Base-by-base conservation (phyloP, 2,329 filamentous ascomycete genomes). In the Sporothrix schenckii region DNA sequence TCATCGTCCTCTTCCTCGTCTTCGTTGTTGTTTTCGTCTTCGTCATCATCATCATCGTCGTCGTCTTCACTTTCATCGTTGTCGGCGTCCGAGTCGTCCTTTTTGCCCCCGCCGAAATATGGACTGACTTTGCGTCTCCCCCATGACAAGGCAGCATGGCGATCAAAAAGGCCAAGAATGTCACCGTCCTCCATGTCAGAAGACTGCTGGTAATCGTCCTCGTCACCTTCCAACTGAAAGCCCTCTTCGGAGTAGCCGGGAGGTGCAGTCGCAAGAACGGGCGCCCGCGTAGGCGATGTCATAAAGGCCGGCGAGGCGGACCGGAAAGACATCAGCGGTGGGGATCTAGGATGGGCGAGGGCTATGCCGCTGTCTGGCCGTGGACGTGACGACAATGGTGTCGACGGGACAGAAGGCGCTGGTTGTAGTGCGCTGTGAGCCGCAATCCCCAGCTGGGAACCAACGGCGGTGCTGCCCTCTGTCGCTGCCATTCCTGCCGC, bases 121-220 rank as follows among this genome's bases (percentile, higher is more conserved):
- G 80, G 79, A 19, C 78, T 77, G 24, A 80, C 78, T 50, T 79
- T 78, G 53, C 76, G 81, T 60, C 79, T 79, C 21, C 79, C 77
- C 14, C 78, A 79, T 1, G 76, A 76, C 49, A 80, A 74, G 41
- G 78, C 63, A 2, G 63, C 63, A 34, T 13, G 75, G 27, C 83
- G 80, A 5, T 81, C 83, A 14, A 82, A 89, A 66, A 90, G 84
- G 41, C 85, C 84, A 41, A 89, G 75, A 70, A 89, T 84, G 69
- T 88, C 87, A 10, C 84, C 83, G 21, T 86, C 84, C 0, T 75
- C 73, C 41, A 44, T 34, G 30, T 74, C 70, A 0, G 73, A 61
- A 21, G 68, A 52, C 44, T 70, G 71, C 0, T 34, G 30, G 44
- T 72, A 68, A 50, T 72, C 71, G 34, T 84, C 85, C 19, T 87